phyloP scores from a whole-genome alignment of 208 protist genomes.

The Zelonia costaricensis region DNA sequence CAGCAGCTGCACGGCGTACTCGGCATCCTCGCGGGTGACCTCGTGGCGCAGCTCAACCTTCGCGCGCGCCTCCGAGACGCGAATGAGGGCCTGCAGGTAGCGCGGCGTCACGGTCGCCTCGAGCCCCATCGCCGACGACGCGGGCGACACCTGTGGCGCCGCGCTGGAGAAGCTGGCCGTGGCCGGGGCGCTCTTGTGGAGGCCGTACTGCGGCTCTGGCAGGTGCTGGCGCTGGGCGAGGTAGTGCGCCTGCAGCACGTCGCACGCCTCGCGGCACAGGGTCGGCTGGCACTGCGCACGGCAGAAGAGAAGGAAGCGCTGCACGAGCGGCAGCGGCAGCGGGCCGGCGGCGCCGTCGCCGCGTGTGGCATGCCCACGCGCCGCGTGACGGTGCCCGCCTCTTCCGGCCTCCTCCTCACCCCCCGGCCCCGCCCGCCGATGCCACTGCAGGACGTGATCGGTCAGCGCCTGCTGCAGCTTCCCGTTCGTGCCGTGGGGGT shows the following conservation, averaged over 20 bases:
- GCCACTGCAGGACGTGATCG: constrained; percentile 94
- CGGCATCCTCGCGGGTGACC: constrained; percentile 92
- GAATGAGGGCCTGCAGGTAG: constrained; percentile 96
- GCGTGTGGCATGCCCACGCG: background rate
- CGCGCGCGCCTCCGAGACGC: constrained; percentile 91
- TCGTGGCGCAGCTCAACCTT: constrained; percentile 90
- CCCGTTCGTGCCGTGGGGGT: constrained; percentile 28
- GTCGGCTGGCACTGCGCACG: constrained; percentile 66
- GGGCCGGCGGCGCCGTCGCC: constrained; percentile 13
- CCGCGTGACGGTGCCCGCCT: background rate
- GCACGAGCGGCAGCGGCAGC: constrained; percentile 61
- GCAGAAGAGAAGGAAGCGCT: constrained; percentile 74
- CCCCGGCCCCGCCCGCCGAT: constrained; percentile 24
- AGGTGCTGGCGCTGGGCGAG: constrained; percentile 49
- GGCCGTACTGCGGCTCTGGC: constrained; percentile 14
- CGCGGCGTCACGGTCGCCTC: constrained; percentile 90
- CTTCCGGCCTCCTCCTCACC: background rate
- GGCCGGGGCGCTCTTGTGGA: background rate
- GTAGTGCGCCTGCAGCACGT: constrained; percentile 69
- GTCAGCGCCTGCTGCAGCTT: constrained; percentile 66
- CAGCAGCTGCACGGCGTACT: constrained; percentile 91
- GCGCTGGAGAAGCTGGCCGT: background rate
- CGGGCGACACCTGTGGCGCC: background rate
- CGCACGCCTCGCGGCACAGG: constrained; percentile 55
- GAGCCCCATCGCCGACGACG: background rate